A percentile compares a stretch with the other conserved stretches of the same genome.
Conservation (phyloP, 495 filamentous ascomycete species). For the Xylaria intraflava region DNA sequence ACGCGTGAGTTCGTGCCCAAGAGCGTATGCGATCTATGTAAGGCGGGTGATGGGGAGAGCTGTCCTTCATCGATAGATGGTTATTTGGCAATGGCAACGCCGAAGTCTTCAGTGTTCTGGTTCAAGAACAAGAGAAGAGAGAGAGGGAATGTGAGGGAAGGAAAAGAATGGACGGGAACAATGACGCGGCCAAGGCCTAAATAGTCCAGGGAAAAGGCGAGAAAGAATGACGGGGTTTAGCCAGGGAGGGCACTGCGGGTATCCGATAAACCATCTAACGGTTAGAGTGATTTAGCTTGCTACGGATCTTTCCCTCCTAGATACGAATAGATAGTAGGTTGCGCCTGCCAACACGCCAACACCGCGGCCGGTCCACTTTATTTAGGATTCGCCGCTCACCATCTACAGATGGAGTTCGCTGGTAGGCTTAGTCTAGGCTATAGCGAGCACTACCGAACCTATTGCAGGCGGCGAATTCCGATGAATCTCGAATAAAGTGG, state of each 20-base stretch:
- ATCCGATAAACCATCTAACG: background rate
- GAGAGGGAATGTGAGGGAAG: conserved; percentile 6
- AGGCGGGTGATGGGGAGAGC: conserved; percentile 43
- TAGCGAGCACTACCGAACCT: too few relatives aligned
- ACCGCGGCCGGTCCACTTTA: too few relatives aligned
- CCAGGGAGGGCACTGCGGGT: background rate
- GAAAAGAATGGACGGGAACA: background rate
- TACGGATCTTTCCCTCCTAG: too few relatives aligned
- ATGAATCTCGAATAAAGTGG: too few relatives aligned
- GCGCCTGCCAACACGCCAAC: too few relatives aligned
- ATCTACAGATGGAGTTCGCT: too few relatives aligned
- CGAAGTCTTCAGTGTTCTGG: conserved; percentile 21
- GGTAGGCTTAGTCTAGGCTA: too few relatives aligned
- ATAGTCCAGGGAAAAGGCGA: conserved; percentile 5
- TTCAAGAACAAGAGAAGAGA: conserved; percentile 15
- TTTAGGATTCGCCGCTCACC: too few relatives aligned
- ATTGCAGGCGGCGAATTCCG: too few relatives aligned
- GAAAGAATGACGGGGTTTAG: background rate
- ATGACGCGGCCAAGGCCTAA: conserved; percentile 4
- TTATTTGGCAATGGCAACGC: conserved; percentile 26
- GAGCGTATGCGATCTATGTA: conserved; percentile 54
- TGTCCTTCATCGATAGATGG: conserved; percentile 57
- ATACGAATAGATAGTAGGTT: too few relatives aligned
- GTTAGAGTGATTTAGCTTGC: too few relatives aligned
- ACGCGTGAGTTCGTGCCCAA: conserved; percentile 45